Evolutionary conservation across 345 rosid species (phyloP).

Genomic region (Clarkia xantiana): DNA sequence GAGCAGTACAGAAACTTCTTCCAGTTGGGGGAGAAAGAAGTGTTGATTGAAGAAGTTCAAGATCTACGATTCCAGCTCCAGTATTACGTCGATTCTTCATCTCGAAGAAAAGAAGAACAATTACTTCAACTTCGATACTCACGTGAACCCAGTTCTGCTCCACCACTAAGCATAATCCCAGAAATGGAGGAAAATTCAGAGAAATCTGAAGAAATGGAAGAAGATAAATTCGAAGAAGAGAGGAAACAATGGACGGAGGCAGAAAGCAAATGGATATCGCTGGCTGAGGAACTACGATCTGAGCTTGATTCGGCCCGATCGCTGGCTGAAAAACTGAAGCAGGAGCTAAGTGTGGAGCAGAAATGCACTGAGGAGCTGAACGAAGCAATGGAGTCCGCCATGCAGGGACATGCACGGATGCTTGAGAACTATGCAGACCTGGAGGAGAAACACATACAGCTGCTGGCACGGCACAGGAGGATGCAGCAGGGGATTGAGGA

Average conservation of each 20-base stretch:
- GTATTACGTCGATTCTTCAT: conserved; percentile 53
- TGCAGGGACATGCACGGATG: conserved; percentile 92
- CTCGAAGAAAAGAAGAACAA: conserved; percentile 35
- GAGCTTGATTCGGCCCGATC: conserved; percentile 59
- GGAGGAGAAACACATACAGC: conserved; percentile 79
- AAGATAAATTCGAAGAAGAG: conserved; percentile 45
- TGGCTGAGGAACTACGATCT: conserved; percentile 63
- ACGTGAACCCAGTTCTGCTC: conserved; percentile 30
- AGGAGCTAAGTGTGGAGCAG: conserved; percentile 68
- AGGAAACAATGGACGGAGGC: conserved; percentile 54
- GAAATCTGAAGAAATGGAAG: no score
- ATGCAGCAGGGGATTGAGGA: conserved; percentile 90
- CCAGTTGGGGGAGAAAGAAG: conserved; percentile 85
- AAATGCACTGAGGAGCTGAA: conserved; percentile 69
- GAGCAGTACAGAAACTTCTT: conserved; percentile 62
- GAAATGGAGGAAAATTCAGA: conserved; percentile 53
- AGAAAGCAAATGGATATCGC: conserved; percentile 91
- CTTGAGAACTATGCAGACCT: conserved; percentile 95
- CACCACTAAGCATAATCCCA: conserved; percentile 33
- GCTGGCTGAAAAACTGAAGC: conserved; percentile 49
- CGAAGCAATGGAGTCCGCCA: conserved; percentile 93
- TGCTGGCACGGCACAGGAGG: conserved; percentile 84
- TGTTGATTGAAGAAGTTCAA: conserved; percentile 79
- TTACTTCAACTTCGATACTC: conserved; percentile 44
- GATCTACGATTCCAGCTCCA: conserved; percentile 83